Base-by-base conservation (phyloP, 2,329 filamentous ascomycete genomes). In the Elsinoe fawcettii region DNA sequence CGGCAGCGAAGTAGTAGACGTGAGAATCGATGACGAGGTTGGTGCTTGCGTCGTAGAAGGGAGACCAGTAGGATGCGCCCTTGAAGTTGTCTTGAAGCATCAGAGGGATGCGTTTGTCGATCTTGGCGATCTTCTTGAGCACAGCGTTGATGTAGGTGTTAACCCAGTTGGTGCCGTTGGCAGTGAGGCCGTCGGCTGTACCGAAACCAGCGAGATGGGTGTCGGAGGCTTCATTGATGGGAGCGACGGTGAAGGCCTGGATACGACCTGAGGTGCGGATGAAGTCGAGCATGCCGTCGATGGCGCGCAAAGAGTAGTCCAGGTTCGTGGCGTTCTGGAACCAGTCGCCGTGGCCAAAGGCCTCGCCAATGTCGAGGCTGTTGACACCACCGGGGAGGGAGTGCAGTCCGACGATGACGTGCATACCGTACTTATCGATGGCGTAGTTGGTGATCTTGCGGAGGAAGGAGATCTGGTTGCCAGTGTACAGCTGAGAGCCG, bases 291-390 rank as follows among this genome's bases (percentile, higher is more conserved):
- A 58, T 55, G 37, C 51, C 43, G n/a, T 61, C 58, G 32, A 58
- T 36, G 44, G 58, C 58, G 2, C 49, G 49, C 25, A 58, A 36
- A 11, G 60, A 59, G 39, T 67, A 70, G 37, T 67, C 65, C 8
- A 72, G 60, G 25, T 67, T 67, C 8, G 66, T 71, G 20, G 60
- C 56, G 60, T 69, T 73, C 58, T 67, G 61, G 63, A 71, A 73
- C 70, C 70, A 73, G 22, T 59, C 65, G 49, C 61, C 60, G 56
- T 69, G 68, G 11, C 66, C 66, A 27, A 66, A 60, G 20, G 63
- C 63, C 57, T 65, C 63, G 37, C 62, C 63, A 44, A 66, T 66
- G 22, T 62, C 61, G 34, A 62, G 61, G 23, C 54, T 59, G 58
- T 72, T 72, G 44, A 71, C 67, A 60, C 67, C 63, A 23, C 69